phyloP scores from a whole-genome alignment of 208 protist genomes.

The Trypanosoma congolense region DNA sequence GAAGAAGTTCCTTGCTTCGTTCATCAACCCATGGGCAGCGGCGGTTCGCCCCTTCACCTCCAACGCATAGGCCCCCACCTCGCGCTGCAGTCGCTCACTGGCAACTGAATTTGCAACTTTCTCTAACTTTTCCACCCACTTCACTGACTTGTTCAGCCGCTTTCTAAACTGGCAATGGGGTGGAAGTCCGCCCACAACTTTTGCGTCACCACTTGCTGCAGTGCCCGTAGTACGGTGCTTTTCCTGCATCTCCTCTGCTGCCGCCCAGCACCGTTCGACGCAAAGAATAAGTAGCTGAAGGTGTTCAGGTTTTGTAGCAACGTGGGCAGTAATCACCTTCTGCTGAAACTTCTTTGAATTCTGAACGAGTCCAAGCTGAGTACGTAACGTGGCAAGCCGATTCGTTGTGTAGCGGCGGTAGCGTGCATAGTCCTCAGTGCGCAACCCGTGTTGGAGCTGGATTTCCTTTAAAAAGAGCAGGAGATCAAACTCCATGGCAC shows the following conservation, averaged over 20 bases:
- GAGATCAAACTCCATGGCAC: constrained; percentile 74
- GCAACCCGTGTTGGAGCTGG: constrained; percentile 84
- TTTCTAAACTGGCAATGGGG: constrained; percentile 68
- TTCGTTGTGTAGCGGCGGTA: constrained; percentile 81
- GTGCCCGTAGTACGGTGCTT: constrained; percentile 36
- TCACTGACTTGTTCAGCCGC: constrained; percentile 81
- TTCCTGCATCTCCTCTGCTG: constrained; percentile 60
- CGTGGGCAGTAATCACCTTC: constrained; percentile 64
- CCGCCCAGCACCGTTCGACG: constrained; percentile 82
- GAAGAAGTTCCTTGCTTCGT: constrained; percentile 56
- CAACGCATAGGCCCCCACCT: constrained; percentile 58
- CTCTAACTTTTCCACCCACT: constrained; percentile 63
- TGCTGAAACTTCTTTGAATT: constrained; percentile 76
- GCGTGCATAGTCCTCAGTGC: constrained; percentile 72
- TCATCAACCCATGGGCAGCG: constrained; percentile 43
- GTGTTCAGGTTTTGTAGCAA: constrained; percentile 54
- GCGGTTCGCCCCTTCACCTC: constrained; percentile 51
- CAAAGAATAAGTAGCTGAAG: constrained; percentile 76
- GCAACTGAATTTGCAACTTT: constrained; percentile 46
- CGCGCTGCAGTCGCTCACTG: constrained; percentile 35
- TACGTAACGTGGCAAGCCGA: constrained; percentile 65
- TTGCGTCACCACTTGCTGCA: constrained; percentile 23
- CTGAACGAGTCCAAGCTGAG: constrained; percentile 68
- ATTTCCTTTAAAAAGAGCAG: constrained; percentile 76
- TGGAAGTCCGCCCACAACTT: constrained; percentile 52